A percentile compares a stretch with the other conserved stretches of the same genome.
Conservation (phyloP, 2,329 filamentous ascomycete genomes). For the Monilinia fructigena region DNA sequence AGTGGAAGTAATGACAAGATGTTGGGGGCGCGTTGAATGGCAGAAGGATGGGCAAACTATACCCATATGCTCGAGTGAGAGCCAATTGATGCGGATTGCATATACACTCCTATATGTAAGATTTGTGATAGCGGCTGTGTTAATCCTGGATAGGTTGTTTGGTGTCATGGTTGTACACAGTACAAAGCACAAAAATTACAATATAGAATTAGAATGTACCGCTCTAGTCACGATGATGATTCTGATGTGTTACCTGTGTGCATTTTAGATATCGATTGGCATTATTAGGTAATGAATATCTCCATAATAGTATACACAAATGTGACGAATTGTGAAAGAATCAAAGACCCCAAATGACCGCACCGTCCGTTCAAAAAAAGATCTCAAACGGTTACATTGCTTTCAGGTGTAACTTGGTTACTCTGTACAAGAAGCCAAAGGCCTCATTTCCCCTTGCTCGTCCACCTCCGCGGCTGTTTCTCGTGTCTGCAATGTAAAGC, state of each 20-base stretch:
- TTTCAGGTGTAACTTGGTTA: neutral
- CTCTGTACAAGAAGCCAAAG: neutral
- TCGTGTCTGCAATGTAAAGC: conserved; percentile 6
- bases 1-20: too few species aligned
- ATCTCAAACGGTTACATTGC: conserved; percentile 12
- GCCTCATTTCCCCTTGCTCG: neutral
- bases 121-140: conserved; percentile 11
- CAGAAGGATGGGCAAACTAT: neutral
- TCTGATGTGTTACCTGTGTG: neutral
- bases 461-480: conserved; percentile 6
- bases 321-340: neutral
- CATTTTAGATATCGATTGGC: neutral
- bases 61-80: neutral
- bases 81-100: neutral
- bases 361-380: neutral
- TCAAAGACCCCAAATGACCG: neutral
- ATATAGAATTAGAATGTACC: neutral
- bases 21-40: neutral
- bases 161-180: neutral
- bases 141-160: neutral
- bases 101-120: neutral
- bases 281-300: neutral
- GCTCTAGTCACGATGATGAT: neutral
- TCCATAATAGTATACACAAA: neutral
- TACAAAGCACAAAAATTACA: too few species aligned